Percentiles rank a stretch among this genome's conserved stretches.
Evolutionary conservation across 306 rosid species (phyloP).

Genomic region (Gastrolobium villosum): DNA sequence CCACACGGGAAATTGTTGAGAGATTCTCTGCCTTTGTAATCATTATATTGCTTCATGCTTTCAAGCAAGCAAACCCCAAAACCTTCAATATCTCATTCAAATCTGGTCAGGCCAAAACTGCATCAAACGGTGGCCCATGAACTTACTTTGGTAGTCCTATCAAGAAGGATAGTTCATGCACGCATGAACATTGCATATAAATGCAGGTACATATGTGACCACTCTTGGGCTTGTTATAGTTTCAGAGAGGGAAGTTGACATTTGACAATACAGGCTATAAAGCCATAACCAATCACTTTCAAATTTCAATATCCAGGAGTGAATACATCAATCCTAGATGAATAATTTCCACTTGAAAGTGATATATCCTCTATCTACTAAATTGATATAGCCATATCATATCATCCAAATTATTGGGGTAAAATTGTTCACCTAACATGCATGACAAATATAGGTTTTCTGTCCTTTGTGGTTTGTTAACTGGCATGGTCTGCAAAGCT

Average conservation of each 20-base stretch:
- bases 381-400: constrained; percentile 13
- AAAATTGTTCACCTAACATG: constrained; percentile 30
- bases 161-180: neutral
- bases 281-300: constrained; percentile 45
- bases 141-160: constrained; percentile 24
- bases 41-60: constrained; percentile 32
- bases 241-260: constrained; percentile 13
- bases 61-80: constrained; percentile 29
- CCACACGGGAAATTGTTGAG: constrained; percentile 20
- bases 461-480: constrained; percentile 3
- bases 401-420: constrained; percentile 33
- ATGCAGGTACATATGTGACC: constrained; percentile 31
- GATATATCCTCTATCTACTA: constrained; percentile 30
- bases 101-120: constrained; percentile 37
- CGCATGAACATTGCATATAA: constrained; percentile 3
- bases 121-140: neutral
- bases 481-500: constrained; percentile 18
- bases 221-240: constrained; percentile 24
- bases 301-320: constrained; percentile 21
- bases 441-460: constrained; percentile 39
- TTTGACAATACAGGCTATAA: constrained; percentile 43
- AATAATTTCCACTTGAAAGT: constrained; percentile 43
- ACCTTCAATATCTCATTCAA: neutral
- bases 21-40: constrained; percentile 32
- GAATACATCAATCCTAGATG: constrained; percentile 15